Conservation (phyloP, 345 rosid genomes). For the Eutrema yunnanense region DNA sequence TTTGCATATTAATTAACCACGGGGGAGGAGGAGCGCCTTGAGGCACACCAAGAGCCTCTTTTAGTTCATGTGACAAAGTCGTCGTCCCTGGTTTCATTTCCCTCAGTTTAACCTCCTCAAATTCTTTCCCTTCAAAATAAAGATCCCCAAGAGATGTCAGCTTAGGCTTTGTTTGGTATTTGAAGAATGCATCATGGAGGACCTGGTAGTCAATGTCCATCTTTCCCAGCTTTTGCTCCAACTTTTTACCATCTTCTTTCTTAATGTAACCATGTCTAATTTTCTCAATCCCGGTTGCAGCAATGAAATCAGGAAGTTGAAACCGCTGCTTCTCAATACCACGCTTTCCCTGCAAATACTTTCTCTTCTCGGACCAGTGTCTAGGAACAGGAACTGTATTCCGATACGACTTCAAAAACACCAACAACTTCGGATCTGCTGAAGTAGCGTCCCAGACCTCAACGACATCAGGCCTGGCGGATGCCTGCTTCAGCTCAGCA, state of each 20-base stretch:
- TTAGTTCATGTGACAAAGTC: conserved; percentile 76
- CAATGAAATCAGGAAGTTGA: conserved; percentile 98
- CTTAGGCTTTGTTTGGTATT: conserved; percentile 95
- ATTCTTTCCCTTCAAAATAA: conserved; percentile 94
- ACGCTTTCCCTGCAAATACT: conserved; percentile 92
- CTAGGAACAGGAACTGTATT: conserved; percentile 98
- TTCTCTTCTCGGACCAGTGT: conserved; percentile 99
- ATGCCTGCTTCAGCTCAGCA: conserved; percentile 86
- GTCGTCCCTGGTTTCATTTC: conserved; percentile 86
- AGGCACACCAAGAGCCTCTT: conserved; percentile 98
- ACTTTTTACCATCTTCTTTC: conserved; percentile 88
- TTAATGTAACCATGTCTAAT: conserved; percentile 99
- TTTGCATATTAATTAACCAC: conserved; percentile 98
- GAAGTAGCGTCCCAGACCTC: conserved; percentile 99
- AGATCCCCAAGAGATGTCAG: conserved; percentile 80
- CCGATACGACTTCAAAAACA: conserved; percentile 83
- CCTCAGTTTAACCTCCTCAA: conserved; percentile 96
- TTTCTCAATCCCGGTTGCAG: conserved; percentile 96
- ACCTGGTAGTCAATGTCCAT: conserved; percentile 99
- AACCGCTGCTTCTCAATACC: conserved; percentile 98
- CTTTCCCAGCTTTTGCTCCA: conserved; percentile 99
- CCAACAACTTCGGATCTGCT: conserved; percentile 93
- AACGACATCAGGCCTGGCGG: conserved; percentile 97
- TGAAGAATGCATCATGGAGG: conserved; percentile 96
- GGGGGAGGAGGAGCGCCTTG: conserved; percentile 99